Base-by-base conservation (phyloP, 2,329 filamentous ascomycete species). In the Colletotrichum graminicola region DNA sequence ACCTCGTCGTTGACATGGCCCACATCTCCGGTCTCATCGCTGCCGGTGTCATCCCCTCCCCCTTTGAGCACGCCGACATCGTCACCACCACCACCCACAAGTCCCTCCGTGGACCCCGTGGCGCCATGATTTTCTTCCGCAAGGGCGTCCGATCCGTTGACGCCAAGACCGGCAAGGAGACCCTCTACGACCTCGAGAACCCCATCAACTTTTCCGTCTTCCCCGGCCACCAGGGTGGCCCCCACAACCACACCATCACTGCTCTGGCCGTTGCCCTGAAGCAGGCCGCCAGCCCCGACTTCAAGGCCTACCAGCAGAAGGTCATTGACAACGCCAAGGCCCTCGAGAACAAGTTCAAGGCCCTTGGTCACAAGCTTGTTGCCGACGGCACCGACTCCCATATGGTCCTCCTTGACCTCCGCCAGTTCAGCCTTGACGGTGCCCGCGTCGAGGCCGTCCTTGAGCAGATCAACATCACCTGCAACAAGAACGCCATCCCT, bases 61-160 rank as follows among this genome's bases (percentile, higher is more conserved):
- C 96, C 55, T 99, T 99, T 86, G 87, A 90, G 74, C 87, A 97
- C 82, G 95, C 96, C 76, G 96, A 99, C 81, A 92, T 99, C 69
- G 96, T 99, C 77, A 99, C 96, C 74, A 99, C 96, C 74, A 99
- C 96, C 74, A 99, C 96, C 57, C 96, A 99, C 91, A 99, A 99
- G 90, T 98, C 95, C 67, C 93, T 99, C 77, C 94, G 96, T 84
- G 96, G 96, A 72, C 96, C 96, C 72, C 94, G 96, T 82, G 96
- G 96, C 79, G 96, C 96, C 81, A 99, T 99, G 96, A 99, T 99
- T 86, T 99, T 99, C 90, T 99, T 95, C 91, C 94, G 96, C 84
- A 98, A 97, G 88, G 96, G 96, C 74, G 92, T 98, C 73, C 93
- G 95, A 79, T 94, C 92, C 79, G 92, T 92, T 66, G 94, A 98